These are phyloP conservation scores for Ophiocordyceps polyrhachis-furcata DNA, from an alignment of 2,329 filamentous ascomycete genomes.

Conservation along the genomic window DNA sequence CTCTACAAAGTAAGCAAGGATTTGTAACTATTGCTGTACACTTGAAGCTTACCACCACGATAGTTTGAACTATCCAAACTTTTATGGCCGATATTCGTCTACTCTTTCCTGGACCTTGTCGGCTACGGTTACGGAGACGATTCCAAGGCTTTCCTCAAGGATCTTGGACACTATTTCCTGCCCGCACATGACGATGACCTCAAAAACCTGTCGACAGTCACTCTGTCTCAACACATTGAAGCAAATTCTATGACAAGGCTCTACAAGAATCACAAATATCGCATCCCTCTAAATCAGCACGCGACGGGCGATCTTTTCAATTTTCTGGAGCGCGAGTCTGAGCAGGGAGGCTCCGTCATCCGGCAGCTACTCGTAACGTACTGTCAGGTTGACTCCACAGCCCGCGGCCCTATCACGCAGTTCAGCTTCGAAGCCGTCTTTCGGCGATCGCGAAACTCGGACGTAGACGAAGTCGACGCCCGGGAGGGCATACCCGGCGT, in stretches of 20 bases:
- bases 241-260: constrained; percentile 62
- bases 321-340: constrained; percentile 73
- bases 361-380: constrained; percentile 49
- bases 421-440: constrained; percentile 44
- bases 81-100: constrained; percentile 86
- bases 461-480: constrained; percentile 43
- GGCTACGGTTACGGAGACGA: constrained; percentile 53
- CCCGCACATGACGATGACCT: constrained; percentile 66
- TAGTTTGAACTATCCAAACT: constrained; percentile 75
- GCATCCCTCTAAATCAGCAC: constrained; percentile 72
- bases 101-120: constrained; percentile 72
- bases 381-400: constrained; percentile 38
- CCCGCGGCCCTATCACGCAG: constrained; percentile 43
- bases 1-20: constrained; percentile 68
- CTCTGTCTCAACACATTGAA: constrained; percentile 56
- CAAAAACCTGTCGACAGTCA: constrained; percentile 53
- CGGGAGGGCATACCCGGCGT: constrained; percentile 46
- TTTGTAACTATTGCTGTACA: neutral
- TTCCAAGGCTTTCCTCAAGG: constrained; percentile 52
- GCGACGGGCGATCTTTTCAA: constrained; percentile 69
- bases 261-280: constrained; percentile 75
- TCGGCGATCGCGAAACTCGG: constrained; percentile 36
- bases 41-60: neutral
- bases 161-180: constrained; percentile 51
- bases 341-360: constrained; percentile 62